Evolutionary conservation across 106 monocot genomes (phyloP), one percentile per base, ranked within the genome.

Genomic region (Posidonia australis): DNA sequence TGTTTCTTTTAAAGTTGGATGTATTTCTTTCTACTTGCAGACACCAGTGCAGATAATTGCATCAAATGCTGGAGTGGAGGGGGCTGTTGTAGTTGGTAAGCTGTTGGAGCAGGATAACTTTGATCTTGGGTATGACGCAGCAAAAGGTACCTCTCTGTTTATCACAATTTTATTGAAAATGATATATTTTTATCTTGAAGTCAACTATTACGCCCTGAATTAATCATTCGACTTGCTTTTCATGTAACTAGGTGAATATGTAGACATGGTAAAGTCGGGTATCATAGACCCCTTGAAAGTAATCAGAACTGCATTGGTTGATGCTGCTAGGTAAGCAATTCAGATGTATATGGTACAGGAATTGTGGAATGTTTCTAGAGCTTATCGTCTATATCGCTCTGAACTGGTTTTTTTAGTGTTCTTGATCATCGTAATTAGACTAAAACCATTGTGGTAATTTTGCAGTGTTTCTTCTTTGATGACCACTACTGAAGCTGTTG

Each of bases 201-300:
- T 44, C 13, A 22, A 2, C 52, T 22, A 14, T 1, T 13, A 45
- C 63, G 17, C 28, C n/a, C n/a, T n/a, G n/a, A n/a, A n/a, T 54
- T 41, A 17, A 48, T 53, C 10, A 5, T 68, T n/a, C n/a, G 4
- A 46, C 23, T 63, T 78, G 44, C 19, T 46, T 58, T 3, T 36
- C 51, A 19, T 29, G 10, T 23, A 9, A 66, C 0, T 56, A 87
- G 89, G 85, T 65, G 89, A 87, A 70, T 87, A 87, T 74, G 80
- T 82, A 0, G 86, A 87, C 36, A 77, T 87, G 82, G 72, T 90
- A 0, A 90, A 90, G 68, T 67, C 82, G 5, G 89, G 89, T 62
- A 85, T 90, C 70, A 80, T 90, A 41, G 89, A 90, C 56, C 89
- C 89, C 13, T 70, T 90, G 62, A 90, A 90, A 63, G 89, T 90